Conservation (phyloP, 768 basidiomycete genomes). For the Tricholomella constricta region DNA sequence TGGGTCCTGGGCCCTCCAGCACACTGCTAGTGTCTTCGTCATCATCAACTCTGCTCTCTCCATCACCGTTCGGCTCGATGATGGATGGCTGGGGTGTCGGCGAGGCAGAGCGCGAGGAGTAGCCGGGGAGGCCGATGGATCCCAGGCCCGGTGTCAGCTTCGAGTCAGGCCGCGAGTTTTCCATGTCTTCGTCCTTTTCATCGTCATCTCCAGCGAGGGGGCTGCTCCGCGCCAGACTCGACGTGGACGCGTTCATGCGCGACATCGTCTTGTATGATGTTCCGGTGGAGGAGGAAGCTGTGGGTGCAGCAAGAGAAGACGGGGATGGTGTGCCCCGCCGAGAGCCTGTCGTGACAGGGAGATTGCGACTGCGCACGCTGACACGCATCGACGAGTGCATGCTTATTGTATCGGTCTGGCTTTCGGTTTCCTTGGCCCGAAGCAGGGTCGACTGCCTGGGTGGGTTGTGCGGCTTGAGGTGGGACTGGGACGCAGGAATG, state of each 20-base stretch:
- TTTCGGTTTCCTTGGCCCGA: conserved; percentile 37
- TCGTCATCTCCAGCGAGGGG: conserved; percentile 6
- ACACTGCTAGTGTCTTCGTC: conserved; percentile 7
- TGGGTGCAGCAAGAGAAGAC: conserved; percentile 9
- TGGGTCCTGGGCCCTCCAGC: not conserved
- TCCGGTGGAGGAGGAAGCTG: conserved; percentile 30
- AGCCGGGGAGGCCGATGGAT: conserved; percentile 17
- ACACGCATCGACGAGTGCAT: conserved; percentile 43
- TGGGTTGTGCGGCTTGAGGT: conserved; percentile 19
- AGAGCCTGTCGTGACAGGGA: conserved; percentile 19
- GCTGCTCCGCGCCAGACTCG: conserved; percentile 17
- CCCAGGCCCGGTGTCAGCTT: conserved; percentile 60
- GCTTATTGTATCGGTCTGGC: conserved; percentile 41
- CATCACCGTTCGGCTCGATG: conserved; percentile 22
- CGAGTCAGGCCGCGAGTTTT: conserved; percentile 64
- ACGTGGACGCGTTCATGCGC: conserved; percentile 31
- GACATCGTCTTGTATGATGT: conserved; percentile 50
- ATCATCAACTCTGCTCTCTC: conserved; percentile 7
- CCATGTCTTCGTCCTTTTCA: conserved; percentile 25
- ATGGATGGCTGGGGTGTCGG: conserved; percentile 24
- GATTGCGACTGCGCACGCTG: conserved; percentile 40
- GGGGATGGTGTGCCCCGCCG: conserved; percentile 14
- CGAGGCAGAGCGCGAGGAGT: conserved; percentile 15
- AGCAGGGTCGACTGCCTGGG: conserved; percentile 16
- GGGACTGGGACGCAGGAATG: conserved; percentile 21